These are phyloP conservation scores for Verticillium zaregamsianum DNA, from an alignment of 2,329 filamentous ascomycete genomes.

Conservation along the genomic window DNA sequence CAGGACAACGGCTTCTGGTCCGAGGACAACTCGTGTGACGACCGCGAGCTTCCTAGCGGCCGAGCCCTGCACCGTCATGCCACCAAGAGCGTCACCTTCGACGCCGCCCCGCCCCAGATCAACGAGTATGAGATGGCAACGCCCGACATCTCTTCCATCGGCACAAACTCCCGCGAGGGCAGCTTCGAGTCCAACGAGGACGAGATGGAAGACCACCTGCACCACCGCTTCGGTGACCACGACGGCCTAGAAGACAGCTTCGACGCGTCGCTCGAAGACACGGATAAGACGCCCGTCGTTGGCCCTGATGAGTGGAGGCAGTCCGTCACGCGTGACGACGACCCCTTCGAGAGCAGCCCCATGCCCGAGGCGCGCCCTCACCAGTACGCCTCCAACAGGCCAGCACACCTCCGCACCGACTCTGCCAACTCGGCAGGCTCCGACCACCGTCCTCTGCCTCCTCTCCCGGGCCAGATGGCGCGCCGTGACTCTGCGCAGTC, in stretches of 20 bases:
- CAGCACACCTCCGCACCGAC: conserved; percentile 60
- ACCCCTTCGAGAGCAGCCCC: conserved; percentile 69
- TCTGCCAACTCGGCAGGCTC: conserved; percentile 58
- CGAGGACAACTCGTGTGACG: conserved; percentile 56
- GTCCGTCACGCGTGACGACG: conserved; percentile 38
- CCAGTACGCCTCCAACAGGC: conserved; percentile 40
- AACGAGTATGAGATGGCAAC: conserved; percentile 99
- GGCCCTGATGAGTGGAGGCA: conserved; percentile 94
- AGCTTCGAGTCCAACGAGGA: conserved; percentile 86
- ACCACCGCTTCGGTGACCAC: conserved; percentile 49
- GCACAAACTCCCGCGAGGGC: conserved; percentile 84
- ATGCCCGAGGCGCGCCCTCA: conserved; percentile 51
- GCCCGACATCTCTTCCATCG: conserved; percentile 88
- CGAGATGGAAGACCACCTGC: conserved; percentile 63
- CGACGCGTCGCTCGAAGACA: conserved; percentile 90
- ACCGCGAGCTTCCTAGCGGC: conserved; percentile 58
- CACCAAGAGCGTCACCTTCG: conserved; percentile 90
- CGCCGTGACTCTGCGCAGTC: conserved; percentile 46
- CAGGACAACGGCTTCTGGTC: conserved; percentile 65
- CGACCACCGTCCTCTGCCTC: conserved; percentile 80
- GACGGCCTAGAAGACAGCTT: conserved; percentile 80
- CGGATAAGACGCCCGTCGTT: conserved; percentile 96
- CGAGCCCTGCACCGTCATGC: conserved; percentile 74
- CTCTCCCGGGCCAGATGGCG: conserved; percentile 63
- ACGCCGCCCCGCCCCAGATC: conserved; percentile 85